phyloP scores from a whole-genome alignment of 352 stramenopile genomes.

The Globisporangium camurandrum region DNA sequence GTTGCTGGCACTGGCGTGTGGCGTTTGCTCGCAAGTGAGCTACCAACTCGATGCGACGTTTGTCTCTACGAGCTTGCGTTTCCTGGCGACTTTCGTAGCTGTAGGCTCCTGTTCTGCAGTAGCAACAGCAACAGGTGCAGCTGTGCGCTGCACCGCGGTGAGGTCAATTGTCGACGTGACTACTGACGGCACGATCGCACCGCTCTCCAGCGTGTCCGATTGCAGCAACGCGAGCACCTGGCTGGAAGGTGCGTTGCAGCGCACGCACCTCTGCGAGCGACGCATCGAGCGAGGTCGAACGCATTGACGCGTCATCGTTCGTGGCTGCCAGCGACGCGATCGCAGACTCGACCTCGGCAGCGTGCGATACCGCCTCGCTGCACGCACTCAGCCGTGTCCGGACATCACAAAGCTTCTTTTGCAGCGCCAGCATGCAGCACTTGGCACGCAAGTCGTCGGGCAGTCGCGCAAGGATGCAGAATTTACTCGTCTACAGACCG shows the following conservation, averaged over 20 bases:
- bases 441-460: slow-evolving; percentile 11
- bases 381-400: slow-evolving; percentile 16
- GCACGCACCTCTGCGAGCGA: slow-evolving; percentile 27
- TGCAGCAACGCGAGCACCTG: slow-evolving; percentile 7
- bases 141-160: too few relatives aligned
- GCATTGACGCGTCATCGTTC: not conserved
- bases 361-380: slow-evolving; percentile 18
- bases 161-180: too few relatives aligned
- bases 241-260: slow-evolving; percentile 17
- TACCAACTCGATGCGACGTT: slow-evolving; percentile 1
- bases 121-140: not conserved
- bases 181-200: too few relatives aligned
- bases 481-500: too few relatives aligned
- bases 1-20: too few relatives aligned
- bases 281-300: slow-evolving; percentile 15
- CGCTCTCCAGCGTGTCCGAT: not conserved
- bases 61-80: slow-evolving; percentile 12
- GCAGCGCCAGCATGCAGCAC: slow-evolving; percentile 19
- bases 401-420: slow-evolving; percentile 15
- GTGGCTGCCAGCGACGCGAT: slow-evolving; percentile 16
- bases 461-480: slow-evolving; percentile 22
- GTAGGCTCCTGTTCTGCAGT: not conserved
- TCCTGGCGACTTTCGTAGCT: slow-evolving; percentile 17
- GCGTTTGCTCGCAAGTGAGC: too few relatives aligned
- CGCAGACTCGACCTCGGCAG: slow-evolving; percentile 18